Conservation (phyloP, 2,329 filamentous ascomycete species). For the Arthroderma sp. region DNA sequence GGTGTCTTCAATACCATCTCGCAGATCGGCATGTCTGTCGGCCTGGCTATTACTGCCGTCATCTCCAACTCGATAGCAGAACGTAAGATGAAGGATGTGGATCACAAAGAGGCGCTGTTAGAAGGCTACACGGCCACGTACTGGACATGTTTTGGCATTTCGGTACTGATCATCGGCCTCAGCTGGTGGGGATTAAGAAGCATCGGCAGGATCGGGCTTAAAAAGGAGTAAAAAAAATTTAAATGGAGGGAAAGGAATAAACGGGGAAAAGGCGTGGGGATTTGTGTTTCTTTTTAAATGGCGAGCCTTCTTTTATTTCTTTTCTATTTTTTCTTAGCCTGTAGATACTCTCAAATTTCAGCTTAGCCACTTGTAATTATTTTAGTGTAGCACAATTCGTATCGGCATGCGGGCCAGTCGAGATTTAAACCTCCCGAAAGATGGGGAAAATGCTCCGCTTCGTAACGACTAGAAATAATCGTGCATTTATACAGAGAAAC, state of each 20-base stretch:
- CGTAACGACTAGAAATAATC: not conserved
- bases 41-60: conserved; percentile 39
- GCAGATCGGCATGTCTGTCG: conserved; percentile 44
- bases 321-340: too few species aligned
- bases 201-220: conserved; percentile 38
- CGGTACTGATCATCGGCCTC: conserved; percentile 6
- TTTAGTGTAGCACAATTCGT: too few species aligned
- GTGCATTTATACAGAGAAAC: not conserved
- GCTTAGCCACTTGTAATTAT: too few species aligned
- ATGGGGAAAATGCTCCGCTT: not conserved
- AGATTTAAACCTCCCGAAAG: not conserved
- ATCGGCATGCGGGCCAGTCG: too few species aligned
- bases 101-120: conserved; percentile 22
- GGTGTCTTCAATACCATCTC: conserved; percentile 48
- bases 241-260: not conserved
- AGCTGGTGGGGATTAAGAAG: conserved; percentile 10
- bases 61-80: conserved; percentile 20
- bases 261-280: too few species aligned
- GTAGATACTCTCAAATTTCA: too few species aligned
- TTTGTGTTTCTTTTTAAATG: too few species aligned
- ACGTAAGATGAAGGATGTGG: not conserved
- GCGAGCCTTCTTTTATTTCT: not conserved
- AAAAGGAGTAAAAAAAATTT: conserved; percentile 15
- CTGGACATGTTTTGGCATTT: conserved; percentile 10
- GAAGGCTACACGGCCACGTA: conserved; percentile 10